A percentile compares a stretch with the other conserved stretches of the same genome.
Conservation (phyloP, 1,284 basidiomycete species). For the Naganishia albida region DNA sequence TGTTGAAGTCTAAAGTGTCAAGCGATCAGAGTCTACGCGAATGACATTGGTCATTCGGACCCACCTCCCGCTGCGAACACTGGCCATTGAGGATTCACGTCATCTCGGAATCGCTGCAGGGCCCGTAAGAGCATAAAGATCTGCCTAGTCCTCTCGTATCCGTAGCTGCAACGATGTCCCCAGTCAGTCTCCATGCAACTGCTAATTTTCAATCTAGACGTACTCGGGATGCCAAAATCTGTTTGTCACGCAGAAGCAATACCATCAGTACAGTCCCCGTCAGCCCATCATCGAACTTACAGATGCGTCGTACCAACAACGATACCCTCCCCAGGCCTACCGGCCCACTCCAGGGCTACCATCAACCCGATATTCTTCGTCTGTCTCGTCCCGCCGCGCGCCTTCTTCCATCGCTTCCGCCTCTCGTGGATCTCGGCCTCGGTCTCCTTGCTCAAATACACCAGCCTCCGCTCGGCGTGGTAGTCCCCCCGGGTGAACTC, state of each 20-base stretch:
- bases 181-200: constrained; percentile 14
- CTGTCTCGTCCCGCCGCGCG: constrained; percentile 64
- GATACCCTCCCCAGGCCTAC: constrained; percentile 55
- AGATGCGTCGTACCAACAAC: constrained; percentile 67
- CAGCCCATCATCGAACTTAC: constrained; percentile 37
- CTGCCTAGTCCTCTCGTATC: constrained; percentile 80
- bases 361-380: constrained; percentile 83
- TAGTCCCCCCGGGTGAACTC: constrained; percentile 53
- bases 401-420: constrained; percentile 40
- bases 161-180: constrained; percentile 61
- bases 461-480: constrained; percentile 48
- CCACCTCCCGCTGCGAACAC: constrained; percentile 79
- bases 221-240: constrained; percentile 90
- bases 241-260: constrained; percentile 56
- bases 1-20: constrained; percentile 79
- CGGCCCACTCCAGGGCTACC: constrained; percentile 63
- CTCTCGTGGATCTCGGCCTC: constrained; percentile 45
- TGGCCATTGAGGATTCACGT: constrained; percentile 65
- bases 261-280: neutral
- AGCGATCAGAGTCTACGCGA: constrained; percentile 23
- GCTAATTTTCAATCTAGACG: constrained; percentile 38
- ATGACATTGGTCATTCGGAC: constrained; percentile 27
- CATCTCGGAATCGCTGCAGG: constrained; percentile 62
- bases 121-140: constrained; percentile 65
- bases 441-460: constrained; percentile 35